These are phyloP conservation scores for Vitis labrusca DNA, from an alignment of 164 flowering plant species.

Conservation along the genomic window DNA sequence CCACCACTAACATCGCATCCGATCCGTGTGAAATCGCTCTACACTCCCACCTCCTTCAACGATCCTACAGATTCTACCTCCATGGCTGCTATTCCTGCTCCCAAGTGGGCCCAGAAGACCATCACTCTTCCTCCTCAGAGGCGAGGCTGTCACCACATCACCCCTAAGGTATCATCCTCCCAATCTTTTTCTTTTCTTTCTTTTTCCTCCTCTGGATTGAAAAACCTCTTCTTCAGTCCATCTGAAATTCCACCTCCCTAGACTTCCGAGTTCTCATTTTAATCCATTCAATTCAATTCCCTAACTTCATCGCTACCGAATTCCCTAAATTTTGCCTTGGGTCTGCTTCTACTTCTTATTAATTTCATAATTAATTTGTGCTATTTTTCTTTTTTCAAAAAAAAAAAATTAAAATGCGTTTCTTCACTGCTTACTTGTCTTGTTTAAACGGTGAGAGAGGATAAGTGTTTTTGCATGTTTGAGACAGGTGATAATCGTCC, in stretches of 20 bases:
- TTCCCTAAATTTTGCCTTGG: no score
- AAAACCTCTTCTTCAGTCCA: background rate
- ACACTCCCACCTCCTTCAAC: slow-evolving; percentile 12
- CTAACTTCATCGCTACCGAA: background rate
- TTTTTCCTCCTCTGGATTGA: background rate
- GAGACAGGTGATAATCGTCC: no score
- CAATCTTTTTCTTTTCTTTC: background rate
- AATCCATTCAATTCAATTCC: background rate
- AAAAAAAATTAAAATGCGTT: background rate
- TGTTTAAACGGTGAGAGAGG: no score
- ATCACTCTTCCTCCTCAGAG: slow-evolving; percentile 62
- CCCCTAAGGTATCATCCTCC: slow-evolving; percentile 58
- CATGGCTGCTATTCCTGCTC: slow-evolving; percentile 50
- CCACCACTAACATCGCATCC: background rate
- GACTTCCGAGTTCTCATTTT: no score
- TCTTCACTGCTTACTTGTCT: background rate
- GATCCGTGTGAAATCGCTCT: slow-evolving; percentile 30
- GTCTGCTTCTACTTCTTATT: no score
- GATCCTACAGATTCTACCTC: slow-evolving; percentile 14
- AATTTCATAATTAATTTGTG: background rate
- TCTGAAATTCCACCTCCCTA: no score
- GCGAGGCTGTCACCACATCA: slow-evolving; percentile 93
- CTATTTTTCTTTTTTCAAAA: background rate
- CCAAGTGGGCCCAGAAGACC: slow-evolving; percentile 98
- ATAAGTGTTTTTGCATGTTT: no score